Conservation (phyloP, 305 asterid species). For the Fraxinus dipetala region DNA sequence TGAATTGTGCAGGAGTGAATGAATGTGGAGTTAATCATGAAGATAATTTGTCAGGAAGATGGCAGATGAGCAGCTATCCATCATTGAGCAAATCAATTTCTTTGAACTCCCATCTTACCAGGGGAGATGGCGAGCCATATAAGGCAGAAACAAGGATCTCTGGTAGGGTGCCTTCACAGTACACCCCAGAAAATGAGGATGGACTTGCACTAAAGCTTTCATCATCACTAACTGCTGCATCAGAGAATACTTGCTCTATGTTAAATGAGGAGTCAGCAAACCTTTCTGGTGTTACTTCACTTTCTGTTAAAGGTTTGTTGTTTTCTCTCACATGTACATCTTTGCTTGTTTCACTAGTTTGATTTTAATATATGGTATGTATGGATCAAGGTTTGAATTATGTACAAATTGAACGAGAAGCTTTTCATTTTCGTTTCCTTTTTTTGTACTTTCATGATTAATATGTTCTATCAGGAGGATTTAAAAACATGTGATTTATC, state of each 20-base stretch:
- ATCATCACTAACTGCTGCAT: slow-evolving; percentile 43
- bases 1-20: slow-evolving; percentile 19
- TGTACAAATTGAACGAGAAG: background rate
- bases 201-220: slow-evolving; percentile 52
- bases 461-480: background rate
- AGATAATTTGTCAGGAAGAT: slow-evolving; percentile 28
- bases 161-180: slow-evolving; percentile 33
- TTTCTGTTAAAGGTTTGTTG: slow-evolving; percentile 65
- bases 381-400: background rate
- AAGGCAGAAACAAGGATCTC: slow-evolving; percentile 33
- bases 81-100: slow-evolving; percentile 31
- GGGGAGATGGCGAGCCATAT: slow-evolving; percentile 33
- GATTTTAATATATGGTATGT: background rate
- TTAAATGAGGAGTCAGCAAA: slow-evolving; percentile 64
- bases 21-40: slow-evolving; percentile 15
- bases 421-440: background rate
- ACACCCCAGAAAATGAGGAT: slow-evolving; percentile 36
- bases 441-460: background rate
- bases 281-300: slow-evolving; percentile 56
- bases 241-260: slow-evolving; percentile 56
- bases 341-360: background rate
- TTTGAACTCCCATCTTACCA: slow-evolving; percentile 27
- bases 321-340: background rate
- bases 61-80: slow-evolving; percentile 31
- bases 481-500: background rate